Evolutionary conservation across 257 asterid genomes (phyloP), one percentile per base, ranked within the genome.

Genomic region (Mitragyna speciosa): DNA sequence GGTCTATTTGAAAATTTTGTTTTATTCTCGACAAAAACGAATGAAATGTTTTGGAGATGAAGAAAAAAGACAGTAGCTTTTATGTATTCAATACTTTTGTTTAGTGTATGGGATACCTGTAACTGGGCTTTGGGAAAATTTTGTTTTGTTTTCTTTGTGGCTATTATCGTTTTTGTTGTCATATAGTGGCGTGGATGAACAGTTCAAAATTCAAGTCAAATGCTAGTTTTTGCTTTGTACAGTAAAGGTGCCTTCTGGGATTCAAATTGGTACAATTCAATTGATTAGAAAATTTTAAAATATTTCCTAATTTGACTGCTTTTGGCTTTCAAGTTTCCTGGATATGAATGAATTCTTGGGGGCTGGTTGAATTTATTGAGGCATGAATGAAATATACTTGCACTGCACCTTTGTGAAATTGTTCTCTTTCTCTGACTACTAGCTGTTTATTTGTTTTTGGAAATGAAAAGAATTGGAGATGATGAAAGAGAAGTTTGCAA

Each of bases 401-500:
- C 36, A 28, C 19, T 45, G 31, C 36, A 28, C 19, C 45, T 30
- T 63, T 63, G 11, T 20, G 7, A 47, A 30, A 20, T 76, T 76
- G 24, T 12, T 47, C 17, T 26, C 1, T 6, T 26, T 3, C 19
- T 8, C 63, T 45, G 28, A 26, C 28, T 26, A 7, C 6, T 26
- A 15, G 31, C 16, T 3, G 19, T 65, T 63, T 19, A 39, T 45
- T 0, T 2, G 20, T 74, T 72, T 11, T 12, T 80, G 56, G 73
- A 72, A 31, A 73, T 85, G 68, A 64, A 48, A 72, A 94, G 98
- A 92, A 84, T 52, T 86, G 76, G 97, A 94, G 87, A 92, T 91
- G 98, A 92, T 94, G 95, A 92, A 90, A 78, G 98, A 92, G 82
- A 83, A 90, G 63, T 92, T 91, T 58, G 91, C 92, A 43, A 94